Evolutionary conservation across 2,329 filamentous ascomycete species (phyloP).

Genomic region (Fusarium hostae): DNA sequence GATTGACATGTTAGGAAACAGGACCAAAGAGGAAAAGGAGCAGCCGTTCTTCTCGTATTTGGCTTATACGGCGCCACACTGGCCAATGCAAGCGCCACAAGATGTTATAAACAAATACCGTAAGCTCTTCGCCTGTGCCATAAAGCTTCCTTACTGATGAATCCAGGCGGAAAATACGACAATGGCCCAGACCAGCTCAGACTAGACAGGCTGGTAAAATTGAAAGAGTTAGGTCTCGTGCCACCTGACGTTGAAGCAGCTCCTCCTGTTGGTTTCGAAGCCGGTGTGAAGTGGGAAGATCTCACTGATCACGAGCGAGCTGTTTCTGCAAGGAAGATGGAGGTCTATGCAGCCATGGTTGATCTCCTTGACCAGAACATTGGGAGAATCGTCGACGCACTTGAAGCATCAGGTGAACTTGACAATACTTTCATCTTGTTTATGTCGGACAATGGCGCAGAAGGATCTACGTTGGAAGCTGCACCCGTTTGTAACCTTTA

Average conservation of each 20-base stretch:
- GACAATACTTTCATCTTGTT: conserved; percentile 66
- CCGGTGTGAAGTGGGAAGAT: conserved; percentile 37
- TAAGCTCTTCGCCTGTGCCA: fast-evolving
- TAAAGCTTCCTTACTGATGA: fast-evolving
- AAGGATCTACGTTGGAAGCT: conserved; percentile 68
- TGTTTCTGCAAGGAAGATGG: conserved; percentile 44
- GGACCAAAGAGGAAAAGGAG: conserved; percentile 46
- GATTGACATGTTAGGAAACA: conserved; percentile 56
- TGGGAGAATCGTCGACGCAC: conserved; percentile 62
- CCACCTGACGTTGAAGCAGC: conserved; percentile 46
- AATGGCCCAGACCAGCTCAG: conserved; percentile 57
- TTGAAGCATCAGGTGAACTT: conserved; percentile 59
- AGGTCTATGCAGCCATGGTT: conserved; percentile 68
- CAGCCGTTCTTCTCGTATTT: conserved; percentile 15
- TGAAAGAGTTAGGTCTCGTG: background rate
- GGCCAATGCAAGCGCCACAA: conserved; percentile 16
- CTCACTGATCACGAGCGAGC: conserved; percentile 13
- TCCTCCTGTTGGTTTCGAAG: conserved; percentile 29
- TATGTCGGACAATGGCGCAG: conserved; percentile 65
- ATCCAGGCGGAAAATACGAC: conserved; percentile 42
- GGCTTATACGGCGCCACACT: conserved; percentile 13
- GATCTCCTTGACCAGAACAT: conserved; percentile 65
- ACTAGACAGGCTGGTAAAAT: conserved; percentile 45
- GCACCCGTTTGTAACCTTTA: conserved; percentile 56
- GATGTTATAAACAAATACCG: conserved; percentile 9